Evolutionary conservation across 495 filamentous ascomycete genomes (phyloP).

Genomic region (Xylaria grammica): DNA sequence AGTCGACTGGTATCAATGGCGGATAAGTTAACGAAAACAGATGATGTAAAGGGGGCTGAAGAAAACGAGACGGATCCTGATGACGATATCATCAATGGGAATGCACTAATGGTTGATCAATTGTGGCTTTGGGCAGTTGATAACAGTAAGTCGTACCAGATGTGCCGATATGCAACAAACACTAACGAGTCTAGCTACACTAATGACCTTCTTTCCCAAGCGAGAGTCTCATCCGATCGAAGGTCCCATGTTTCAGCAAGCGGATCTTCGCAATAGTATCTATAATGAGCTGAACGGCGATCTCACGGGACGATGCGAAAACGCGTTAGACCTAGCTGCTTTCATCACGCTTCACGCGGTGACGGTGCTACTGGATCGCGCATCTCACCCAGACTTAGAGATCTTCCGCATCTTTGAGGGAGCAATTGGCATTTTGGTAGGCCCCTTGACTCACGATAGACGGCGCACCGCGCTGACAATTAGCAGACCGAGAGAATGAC

Average conservation of each 20-base stretch:
- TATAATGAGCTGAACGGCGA: constrained; percentile 74
- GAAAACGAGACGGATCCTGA: constrained; percentile 40
- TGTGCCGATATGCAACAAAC: neutral
- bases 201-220: constrained; percentile 65
- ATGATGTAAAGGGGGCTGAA: constrained; percentile 18
- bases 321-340: constrained; percentile 65
- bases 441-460: neutral
- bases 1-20: constrained; percentile 23
- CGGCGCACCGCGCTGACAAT: neutral
- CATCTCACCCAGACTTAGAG: constrained; percentile 64
- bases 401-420: constrained; percentile 72
- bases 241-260: constrained; percentile 64
- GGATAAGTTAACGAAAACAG: constrained; percentile 22
- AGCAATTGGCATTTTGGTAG: constrained; percentile 66
- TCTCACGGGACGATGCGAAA: constrained; percentile 66
- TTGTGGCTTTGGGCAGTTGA: constrained; percentile 73
- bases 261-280: constrained; percentile 67
- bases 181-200: constrained; percentile 39
- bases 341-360: constrained; percentile 66
- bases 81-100: constrained; percentile 57
- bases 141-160: constrained; percentile 45
- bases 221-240: constrained; percentile 54
- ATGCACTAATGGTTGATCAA: constrained; percentile 73
- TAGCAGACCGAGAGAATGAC: constrained; percentile 66
- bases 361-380: constrained; percentile 64